Evolutionary conservation across 768 basidiomycete species (phyloP).

Genomic region (Mycena venus): DNA sequence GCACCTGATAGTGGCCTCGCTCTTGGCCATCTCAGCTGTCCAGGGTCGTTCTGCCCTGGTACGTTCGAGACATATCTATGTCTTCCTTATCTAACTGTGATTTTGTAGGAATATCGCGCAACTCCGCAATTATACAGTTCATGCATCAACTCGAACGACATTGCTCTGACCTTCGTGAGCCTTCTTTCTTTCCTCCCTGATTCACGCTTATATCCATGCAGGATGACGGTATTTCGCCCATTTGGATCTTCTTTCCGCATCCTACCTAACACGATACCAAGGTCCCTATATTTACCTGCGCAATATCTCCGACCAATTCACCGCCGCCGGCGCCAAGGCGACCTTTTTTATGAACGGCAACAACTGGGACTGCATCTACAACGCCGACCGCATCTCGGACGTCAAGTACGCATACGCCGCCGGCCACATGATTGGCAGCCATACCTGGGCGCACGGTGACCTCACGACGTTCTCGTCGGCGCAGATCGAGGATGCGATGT

Average conservation of each 20-base stretch:
- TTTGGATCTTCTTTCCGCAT: not conserved
- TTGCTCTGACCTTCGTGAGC: not conserved
- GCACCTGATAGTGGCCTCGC: not conserved
- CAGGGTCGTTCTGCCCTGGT: not conserved
- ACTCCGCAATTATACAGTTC: not conserved
- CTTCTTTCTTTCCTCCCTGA: not conserved
- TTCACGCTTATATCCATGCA: not conserved
- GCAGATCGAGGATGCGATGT: conserved; percentile 45
- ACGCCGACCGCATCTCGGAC: conserved; percentile 36
- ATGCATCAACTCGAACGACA: not conserved
- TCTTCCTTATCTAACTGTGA: not conserved
- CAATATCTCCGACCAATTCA: not conserved
- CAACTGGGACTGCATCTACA: conserved; percentile 37
- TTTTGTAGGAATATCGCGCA: not conserved
- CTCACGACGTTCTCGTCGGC: not conserved
- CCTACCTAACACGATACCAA: not conserved
- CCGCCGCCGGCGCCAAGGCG: not conserved
- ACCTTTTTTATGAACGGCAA: not conserved
- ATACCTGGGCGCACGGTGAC: not conserved
- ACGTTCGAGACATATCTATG: not conserved
- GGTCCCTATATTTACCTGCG: not conserved
- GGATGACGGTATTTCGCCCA: not conserved
- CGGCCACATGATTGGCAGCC: conserved; percentile 38
- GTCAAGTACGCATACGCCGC: conserved; percentile 53
- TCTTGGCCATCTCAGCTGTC: not conserved